Percentiles rank a stretch among this genome's conserved stretches.
phyloP scores from a whole-genome alignment of 2,329 filamentous ascomycete genomes.

The Epichloe sibirici region DNA sequence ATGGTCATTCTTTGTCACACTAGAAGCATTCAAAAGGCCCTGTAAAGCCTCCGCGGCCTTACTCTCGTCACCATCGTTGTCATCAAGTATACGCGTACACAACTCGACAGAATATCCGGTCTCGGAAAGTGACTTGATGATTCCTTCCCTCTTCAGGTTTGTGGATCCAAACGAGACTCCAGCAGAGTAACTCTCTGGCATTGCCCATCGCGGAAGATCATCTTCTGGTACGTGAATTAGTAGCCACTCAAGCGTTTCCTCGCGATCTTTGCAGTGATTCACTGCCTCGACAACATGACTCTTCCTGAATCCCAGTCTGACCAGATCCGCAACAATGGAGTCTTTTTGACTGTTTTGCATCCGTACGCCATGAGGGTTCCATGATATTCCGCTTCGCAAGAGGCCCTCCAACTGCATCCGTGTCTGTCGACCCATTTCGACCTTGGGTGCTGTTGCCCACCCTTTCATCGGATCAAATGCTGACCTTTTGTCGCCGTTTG shows the following conservation, averaged over 20 bases:
- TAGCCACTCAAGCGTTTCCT: slow-evolving; percentile 91
- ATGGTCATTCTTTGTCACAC: slow-evolving; percentile 3
- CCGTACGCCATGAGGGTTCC: slow-evolving; percentile 70
- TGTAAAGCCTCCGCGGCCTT: slow-evolving; percentile 73
- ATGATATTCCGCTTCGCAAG: slow-evolving; percentile 64
- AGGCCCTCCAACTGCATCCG: slow-evolving; percentile 68
- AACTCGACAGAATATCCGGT: slow-evolving; percentile 79
- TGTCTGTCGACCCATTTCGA: slow-evolving; percentile 81
- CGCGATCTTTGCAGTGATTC: slow-evolving; percentile 75
- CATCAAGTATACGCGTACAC: slow-evolving; percentile 65
- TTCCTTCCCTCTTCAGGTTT: slow-evolving; percentile 68
- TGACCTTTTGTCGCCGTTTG: slow-evolving; percentile 19
- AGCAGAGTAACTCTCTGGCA: slow-evolving; percentile 84
- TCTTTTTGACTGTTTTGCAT: slow-evolving; percentile 47
- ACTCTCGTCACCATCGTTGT: slow-evolving; percentile 58
- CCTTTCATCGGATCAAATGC: slow-evolving; percentile 48
- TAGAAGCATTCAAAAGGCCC: slow-evolving; percentile 25
- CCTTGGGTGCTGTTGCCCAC: slow-evolving; percentile 76
- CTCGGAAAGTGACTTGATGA: slow-evolving; percentile 68
- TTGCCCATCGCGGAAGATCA: slow-evolving; percentile 81
- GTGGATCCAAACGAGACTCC: slow-evolving; percentile 77
- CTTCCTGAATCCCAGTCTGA: slow-evolving; percentile 70
- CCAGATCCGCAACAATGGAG: slow-evolving; percentile 59
- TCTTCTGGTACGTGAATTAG: slow-evolving; percentile 95
- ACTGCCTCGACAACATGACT: slow-evolving; percentile 85